Conservation (phyloP, 176 grass and related monocot species). For the bread wheat (Triticum aestivum) region DNA sequence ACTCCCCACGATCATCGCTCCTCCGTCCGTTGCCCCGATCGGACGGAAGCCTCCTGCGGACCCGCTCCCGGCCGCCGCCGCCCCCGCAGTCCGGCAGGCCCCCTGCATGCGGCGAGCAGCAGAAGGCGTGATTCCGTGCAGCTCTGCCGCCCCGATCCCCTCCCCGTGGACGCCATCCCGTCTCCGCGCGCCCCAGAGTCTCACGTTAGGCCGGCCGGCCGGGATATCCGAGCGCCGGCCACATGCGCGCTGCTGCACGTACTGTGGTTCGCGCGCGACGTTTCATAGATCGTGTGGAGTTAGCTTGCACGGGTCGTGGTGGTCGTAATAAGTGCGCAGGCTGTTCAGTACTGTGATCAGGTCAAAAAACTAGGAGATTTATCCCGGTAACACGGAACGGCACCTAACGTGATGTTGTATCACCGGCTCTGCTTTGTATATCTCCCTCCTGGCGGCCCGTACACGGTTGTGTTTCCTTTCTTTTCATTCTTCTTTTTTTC, state of each 20-base stretch:
- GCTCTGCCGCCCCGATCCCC: neutral
- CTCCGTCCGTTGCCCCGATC: neutral
- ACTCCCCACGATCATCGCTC: constrained; percentile 2
- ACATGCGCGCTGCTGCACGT: neutral
- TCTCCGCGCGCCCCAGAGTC: neutral
- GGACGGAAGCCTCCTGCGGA: neutral
- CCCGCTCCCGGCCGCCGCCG: neutral
- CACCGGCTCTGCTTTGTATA: neutral
- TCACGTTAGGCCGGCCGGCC: neutral
- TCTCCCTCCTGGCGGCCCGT: no score
- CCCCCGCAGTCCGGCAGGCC: neutral
- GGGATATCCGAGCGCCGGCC: neutral
- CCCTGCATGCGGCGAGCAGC: neutral
- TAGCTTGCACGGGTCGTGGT: constrained; percentile 17
- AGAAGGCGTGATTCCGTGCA: constrained; percentile 18
- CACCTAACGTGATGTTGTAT: neutral
- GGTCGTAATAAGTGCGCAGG: neutral
- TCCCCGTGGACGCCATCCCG: neutral
- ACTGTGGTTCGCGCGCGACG: neutral
- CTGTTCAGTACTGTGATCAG: neutral
- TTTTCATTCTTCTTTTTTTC: no score
- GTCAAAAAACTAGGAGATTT: neutral
- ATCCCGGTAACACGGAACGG: neutral
- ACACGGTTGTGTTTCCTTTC: no score
- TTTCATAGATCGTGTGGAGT: neutral